A percentile compares a stretch with the other conserved stretches of the same genome.
phyloP scores from a whole-genome alignment of 148 eudicot genomes.

The Agrostemma githago region DNA sequence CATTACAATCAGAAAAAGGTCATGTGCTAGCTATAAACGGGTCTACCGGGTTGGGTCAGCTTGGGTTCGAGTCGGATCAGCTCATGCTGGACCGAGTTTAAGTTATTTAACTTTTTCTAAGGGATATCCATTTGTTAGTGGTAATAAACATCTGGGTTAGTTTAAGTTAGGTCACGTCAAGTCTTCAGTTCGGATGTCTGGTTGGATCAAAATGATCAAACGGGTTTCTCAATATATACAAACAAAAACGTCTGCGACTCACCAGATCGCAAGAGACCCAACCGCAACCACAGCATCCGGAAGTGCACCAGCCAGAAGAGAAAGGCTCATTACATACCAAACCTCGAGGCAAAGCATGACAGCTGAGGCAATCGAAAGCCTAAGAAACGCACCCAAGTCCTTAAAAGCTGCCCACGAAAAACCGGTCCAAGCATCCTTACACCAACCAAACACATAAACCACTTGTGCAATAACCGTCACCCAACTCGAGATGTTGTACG shows the following conservation, averaged over 20 bases:
- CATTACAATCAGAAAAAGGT: slow-evolving; percentile 1
- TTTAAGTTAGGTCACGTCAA: too few relatives aligned
- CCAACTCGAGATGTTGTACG: slow-evolving; percentile 56
- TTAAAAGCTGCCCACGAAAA: slow-evolving; percentile 51
- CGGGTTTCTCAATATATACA: too few relatives aligned
- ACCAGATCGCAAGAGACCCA: slow-evolving; percentile 85
- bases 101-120: too few relatives aligned
- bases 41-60: too few relatives aligned
- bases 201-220: not conserved
- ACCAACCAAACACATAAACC: slow-evolving; percentile 55
- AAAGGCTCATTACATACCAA: slow-evolving; percentile 73
- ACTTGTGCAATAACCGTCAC: slow-evolving; percentile 37
- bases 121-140: too few relatives aligned
- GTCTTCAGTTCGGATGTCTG: too few relatives aligned
- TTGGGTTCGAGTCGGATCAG: too few relatives aligned
- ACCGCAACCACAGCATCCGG: slow-evolving; percentile 60
- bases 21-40: too few relatives aligned
- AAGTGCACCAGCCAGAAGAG: slow-evolving; percentile 63
- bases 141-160: too few relatives aligned
- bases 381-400: slow-evolving; percentile 66
- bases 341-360: slow-evolving; percentile 74
- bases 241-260: slow-evolving; percentile 8
- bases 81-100: too few relatives aligned
- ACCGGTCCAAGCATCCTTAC: slow-evolving; percentile 72
- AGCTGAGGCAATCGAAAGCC: slow-evolving; percentile 72